Evolutionary conservation across 2,329 filamentous ascomycete species (phyloP), one percentile per base, ranked within the genome.

Genomic region (Rutstroemia sp.): DNA sequence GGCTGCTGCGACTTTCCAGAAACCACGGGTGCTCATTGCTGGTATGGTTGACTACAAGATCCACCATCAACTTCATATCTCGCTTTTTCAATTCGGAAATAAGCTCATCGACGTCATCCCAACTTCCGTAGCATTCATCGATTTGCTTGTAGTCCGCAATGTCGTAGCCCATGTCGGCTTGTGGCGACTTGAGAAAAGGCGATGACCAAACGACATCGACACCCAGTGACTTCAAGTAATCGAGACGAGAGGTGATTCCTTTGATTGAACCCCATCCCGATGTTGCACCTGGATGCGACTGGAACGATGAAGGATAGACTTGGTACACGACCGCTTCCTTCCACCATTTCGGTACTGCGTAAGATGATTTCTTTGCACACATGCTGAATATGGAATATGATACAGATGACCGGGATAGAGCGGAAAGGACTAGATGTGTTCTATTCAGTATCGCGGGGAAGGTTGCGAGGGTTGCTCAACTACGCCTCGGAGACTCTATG

Each of bases 31-130:
- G 80, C 63, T 82, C 52, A 49, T 67, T 60, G 60, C 57, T 61
- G 0, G 85, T 89, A 65, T 90, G 87, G 57, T 89, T 90, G 17
- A 89, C 80, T 0, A 90, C 87, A 7, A 90, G 72, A 61, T 90
- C 86, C 61, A 89, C 79, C 9, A 90, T 78, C 8, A 90, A 72
- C 65, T 83, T 85, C 73, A 89, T 83, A 0, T 76, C 79, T 2
- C 82, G 73, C 4, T 72, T 61, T 58, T 88, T 83, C 39, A 80
- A 79, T 10, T 48, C 73, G 59, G n/a, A 88, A 80, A 30, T 90
- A 68, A 34, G 12, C 0, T 71, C 70, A 50, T 89, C 83, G 25
- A 89, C 80, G 66, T 90, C 85, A 45, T 76, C 73, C 12, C 89
- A 72, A 1, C 81, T 84, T 5, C 87, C 87, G 60, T 88, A 90